Evolutionary conservation across 768 basidiomycete species (phyloP), one percentile per base, ranked within the genome.

Genomic region (Jaapia argillacea): DNA sequence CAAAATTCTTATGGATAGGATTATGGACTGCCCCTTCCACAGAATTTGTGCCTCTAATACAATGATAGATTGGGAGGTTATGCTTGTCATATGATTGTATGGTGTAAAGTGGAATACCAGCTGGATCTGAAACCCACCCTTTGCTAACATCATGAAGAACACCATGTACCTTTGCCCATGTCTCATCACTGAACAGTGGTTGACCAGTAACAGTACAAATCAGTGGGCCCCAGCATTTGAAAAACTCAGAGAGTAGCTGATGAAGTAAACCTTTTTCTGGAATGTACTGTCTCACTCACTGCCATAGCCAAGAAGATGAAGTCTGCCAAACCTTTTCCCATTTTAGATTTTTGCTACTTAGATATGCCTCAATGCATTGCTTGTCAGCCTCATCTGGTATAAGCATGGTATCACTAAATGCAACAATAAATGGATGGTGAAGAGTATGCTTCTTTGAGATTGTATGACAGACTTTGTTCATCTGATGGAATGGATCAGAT

Each of bases 21-120:
- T 45, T 50, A 48, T 57, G 56, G 36, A 51, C 44, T 10, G 41
- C 53, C 35, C 54, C 53, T 50, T 58, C 54, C 43, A 56, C 45
- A 35, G 53, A 52, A 23, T 52, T 58, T 41, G 55, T 57, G 4
- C 57, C 54, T 13, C 46, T 12, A 6, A 51, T 25, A 40, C 43
- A 51, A 20, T 47, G 45, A 38, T 50, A 54, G 16, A 48, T 7
- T 16, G 28, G 16, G 38, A 53, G 45, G 5, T 53, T 49, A 52
- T 48, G 20, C 18, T 46, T 40, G 42, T 56, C 54, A 16, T 13
- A 39, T 2, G 50, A 46, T 36, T 27, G 37, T 26, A 24, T 33
- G 13, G 22, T 27, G 40, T 54, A 57, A 1, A 57, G 23, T 23
- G 50, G 33, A 33, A 54, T 36, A 10, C 46, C 48, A 36, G 22